Percentiles rank a stretch among this genome's conserved stretches.
Evolutionary conservation across 768 basidiomycete species (phyloP).

Genomic region (Auriscalpium microsporum): DNA sequence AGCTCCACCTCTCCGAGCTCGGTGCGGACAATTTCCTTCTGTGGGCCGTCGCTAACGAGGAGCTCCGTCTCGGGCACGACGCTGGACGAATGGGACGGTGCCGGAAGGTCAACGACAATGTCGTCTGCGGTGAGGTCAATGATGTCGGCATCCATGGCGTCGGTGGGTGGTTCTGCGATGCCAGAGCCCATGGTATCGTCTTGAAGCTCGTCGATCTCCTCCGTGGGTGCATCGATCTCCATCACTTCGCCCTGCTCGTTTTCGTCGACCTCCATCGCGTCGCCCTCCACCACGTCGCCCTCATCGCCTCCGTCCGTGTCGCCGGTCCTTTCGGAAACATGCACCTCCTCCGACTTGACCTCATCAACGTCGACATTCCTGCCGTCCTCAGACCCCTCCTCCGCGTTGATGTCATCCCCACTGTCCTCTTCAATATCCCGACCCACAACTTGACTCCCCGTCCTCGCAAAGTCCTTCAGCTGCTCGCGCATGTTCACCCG

Average conservation of each 20-base stretch:
- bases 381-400: constrained; percentile 11
- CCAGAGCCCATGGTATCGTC: background rate
- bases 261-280: constrained; percentile 12
- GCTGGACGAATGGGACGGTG: background rate
- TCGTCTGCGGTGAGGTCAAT: background rate
- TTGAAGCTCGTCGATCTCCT: background rate
- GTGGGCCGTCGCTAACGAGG: background rate
- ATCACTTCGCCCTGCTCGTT: constrained; percentile 3
- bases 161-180: too few species aligned
- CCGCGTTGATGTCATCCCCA: constrained; percentile 17
- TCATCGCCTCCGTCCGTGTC: background rate
- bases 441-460: constrained; percentile 29
- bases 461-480: constrained; percentile 46
- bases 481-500: constrained; percentile 34
- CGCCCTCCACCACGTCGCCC: constrained; percentile 3
- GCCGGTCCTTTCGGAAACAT: background rate
- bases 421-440: constrained; percentile 15
- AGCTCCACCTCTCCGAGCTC: constrained; percentile 11
- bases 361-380: constrained; percentile 14
- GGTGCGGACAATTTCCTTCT: constrained; percentile 11
- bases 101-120: background rate
- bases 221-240: background rate
- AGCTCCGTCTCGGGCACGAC: background rate
- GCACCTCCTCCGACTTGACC: constrained; percentile 7
- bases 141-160: background rate